Evolutionary conservation across 1,139 yeast genomes (phyloP), one percentile per base, ranked within the genome.

Genomic region (Hyphopichia pseudoburtonii): DNA sequence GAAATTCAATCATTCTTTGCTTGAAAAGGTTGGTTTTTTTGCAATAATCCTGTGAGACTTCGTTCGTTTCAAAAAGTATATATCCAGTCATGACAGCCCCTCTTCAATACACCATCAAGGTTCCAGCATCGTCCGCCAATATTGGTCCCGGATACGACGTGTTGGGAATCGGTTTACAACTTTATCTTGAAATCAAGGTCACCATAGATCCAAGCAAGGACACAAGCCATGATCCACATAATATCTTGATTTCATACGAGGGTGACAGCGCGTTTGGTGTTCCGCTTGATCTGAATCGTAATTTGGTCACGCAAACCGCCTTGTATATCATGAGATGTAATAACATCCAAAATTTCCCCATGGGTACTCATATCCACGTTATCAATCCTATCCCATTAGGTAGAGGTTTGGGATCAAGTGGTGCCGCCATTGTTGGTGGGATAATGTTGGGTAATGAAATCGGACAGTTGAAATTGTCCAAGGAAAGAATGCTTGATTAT

Each of bases 91-190:
- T 24, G 27, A 24, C 27, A 9, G 14, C 27, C 10, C 6, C 6
- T 9, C 12, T n/a, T 8, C 27, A 8, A 24, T 24, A 9, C 23
- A 28, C 21, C 16, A 78, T 90, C 52, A 80, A 77, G 41, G 96
- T 92, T 12, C 98, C 98, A 2, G 97, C 97, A 2, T 90, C 97
- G 2, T 86, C 96, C 34, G 98, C 98, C 53, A 92, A 92, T 57
- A 90, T 92, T 37, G 98, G 98, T 7, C 98, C 98, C 2, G 98
- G 98, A 1, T 92, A 90, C 57, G 98, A 92, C 62, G 98, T 92
- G 5, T 70, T 92, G 37, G 98, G 98, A 15, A 81, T 92, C 35
- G 96, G 96, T 28, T 74, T 92, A 48, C 73, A 84, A 42, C 66
- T 89, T 33, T 88, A 70, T 56, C 70, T 92, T 44, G 85, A 82